Evolutionary conservation across 2,329 filamentous ascomycete genomes (phyloP).

Genomic region (Colletotrichum viniferum): DNA sequence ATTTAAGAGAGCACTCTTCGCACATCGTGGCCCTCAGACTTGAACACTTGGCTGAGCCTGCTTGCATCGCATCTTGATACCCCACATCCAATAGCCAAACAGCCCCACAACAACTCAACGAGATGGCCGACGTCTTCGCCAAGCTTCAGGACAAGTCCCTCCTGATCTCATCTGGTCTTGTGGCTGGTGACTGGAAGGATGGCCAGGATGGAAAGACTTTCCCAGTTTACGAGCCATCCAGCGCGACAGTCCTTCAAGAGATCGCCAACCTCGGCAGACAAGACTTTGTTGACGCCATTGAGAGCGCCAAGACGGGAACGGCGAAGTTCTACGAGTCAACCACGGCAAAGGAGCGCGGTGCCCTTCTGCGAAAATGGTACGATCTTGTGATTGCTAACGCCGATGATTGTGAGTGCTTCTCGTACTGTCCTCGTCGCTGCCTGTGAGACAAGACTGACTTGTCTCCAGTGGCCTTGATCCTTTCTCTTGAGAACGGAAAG

Average conservation of each 20-base stretch:
- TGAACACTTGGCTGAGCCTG: background rate
- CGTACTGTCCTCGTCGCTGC: no score
- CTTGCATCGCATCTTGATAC: background rate
- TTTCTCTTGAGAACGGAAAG: slow-evolving; percentile 59
- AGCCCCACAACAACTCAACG: background rate
- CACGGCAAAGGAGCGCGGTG: slow-evolving; percentile 37
- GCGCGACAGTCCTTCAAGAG: slow-evolving; percentile 51
- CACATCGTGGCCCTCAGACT: background rate
- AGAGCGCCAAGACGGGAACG: slow-evolving; percentile 37
- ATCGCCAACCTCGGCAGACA: slow-evolving; percentile 48
- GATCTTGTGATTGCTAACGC: slow-evolving; percentile 34
- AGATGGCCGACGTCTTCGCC: background rate
- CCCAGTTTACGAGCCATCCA: slow-evolving; percentile 58
- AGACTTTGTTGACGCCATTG: slow-evolving; percentile 35
- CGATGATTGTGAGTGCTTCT: slow-evolving; percentile 29
- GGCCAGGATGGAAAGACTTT: slow-evolving; percentile 53
- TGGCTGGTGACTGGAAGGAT: slow-evolving; percentile 51
- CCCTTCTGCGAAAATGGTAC: slow-evolving; percentile 40
- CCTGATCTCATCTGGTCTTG: slow-evolving; percentile 9
- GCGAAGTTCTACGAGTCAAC: slow-evolving; percentile 41
- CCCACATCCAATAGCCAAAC: background rate
- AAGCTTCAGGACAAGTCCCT: slow-evolving; percentile 2
- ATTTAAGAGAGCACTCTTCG: background rate
- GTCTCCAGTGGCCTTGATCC: slow-evolving; percentile 33
- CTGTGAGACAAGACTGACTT: background rate